Conservation (phyloP, 2,329 filamentous ascomycete genomes). For the Lecanoromycetidae sp. region DNA sequence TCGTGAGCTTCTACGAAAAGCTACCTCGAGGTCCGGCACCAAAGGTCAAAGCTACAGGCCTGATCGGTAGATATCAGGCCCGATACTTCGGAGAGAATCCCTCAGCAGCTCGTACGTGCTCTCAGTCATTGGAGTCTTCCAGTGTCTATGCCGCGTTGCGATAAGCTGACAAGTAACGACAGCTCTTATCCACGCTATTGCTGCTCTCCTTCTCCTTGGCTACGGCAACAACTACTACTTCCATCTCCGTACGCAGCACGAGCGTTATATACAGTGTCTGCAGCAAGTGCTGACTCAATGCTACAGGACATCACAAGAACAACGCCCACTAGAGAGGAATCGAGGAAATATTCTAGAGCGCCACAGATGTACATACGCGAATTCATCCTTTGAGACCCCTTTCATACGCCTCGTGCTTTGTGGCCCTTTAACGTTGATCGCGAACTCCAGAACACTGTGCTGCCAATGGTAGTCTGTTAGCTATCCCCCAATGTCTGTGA, state of each 20-base stretch:
- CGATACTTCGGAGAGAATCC: slow-evolving; percentile 91
- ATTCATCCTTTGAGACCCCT: background rate
- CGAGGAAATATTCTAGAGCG: background rate
- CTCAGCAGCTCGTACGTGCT: slow-evolving; percentile 68
- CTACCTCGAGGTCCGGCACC: slow-evolving; percentile 87
- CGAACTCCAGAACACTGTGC: too few relatives aligned
- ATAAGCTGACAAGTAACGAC: slow-evolving; percentile 16
- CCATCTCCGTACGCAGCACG: slow-evolving; percentile 72
- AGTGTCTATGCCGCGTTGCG: background rate
- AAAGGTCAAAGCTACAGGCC: slow-evolving; percentile 65
- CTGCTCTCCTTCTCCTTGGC: slow-evolving; percentile 63
- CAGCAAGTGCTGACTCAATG: slow-evolving; percentile 21
- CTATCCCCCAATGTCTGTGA: too few relatives aligned
- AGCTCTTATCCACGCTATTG: slow-evolving; percentile 80
- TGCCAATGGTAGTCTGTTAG: too few relatives aligned
- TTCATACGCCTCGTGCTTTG: background rate
- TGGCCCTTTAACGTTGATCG: too few relatives aligned
- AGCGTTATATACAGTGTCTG: background rate
- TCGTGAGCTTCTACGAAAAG: slow-evolving; percentile 98
- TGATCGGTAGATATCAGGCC: slow-evolving; percentile 75
- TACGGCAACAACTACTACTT: slow-evolving; percentile 99
- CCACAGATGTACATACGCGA: slow-evolving; percentile 8
- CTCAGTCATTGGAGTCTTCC: background rate
- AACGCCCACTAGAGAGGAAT: slow-evolving; percentile 70
- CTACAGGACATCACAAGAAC: slow-evolving; percentile 97